phyloP scores from a whole-genome alignment of 163 green algal species.

The Chlamydomonas reinhardtii region DNA sequence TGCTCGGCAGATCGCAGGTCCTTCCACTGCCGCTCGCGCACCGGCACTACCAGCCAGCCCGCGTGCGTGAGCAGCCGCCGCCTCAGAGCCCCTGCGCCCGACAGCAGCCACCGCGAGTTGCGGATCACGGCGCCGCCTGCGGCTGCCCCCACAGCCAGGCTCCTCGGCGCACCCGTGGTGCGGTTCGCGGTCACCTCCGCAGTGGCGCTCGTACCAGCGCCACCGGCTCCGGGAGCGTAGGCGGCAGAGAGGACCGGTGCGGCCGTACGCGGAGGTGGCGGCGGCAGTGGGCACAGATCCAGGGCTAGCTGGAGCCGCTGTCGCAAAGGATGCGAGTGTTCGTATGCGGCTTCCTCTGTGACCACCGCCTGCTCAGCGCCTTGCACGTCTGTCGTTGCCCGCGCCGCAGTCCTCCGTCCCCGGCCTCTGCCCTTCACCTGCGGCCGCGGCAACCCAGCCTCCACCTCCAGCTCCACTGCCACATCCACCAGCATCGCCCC shows the following conservation, averaged over 20 bases:
- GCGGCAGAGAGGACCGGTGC: too few species aligned
- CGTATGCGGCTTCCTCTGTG: neutral
- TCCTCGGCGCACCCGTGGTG: neutral
- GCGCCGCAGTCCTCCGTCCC: neutral
- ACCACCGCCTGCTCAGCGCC: neutral
- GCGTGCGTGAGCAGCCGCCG: conserved; percentile 17
- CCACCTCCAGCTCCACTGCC: neutral
- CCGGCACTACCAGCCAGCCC: conserved; percentile 23
- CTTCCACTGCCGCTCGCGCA: conserved; percentile 17
- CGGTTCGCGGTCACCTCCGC: neutral
- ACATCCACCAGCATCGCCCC: conserved; percentile 11
- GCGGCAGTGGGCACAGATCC: conserved; percentile 14
- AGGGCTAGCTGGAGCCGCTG: neutral
- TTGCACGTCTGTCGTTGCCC: too few species aligned
- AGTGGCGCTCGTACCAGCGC: too few species aligned
- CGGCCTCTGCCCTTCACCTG: too few species aligned
- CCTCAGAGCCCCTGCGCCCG: neutral
- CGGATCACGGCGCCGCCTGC: conserved; percentile 12
- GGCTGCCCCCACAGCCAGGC: neutral
- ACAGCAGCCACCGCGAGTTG: conserved; percentile 38
- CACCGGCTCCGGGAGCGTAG: too few species aligned
- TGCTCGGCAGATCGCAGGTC: conserved; percentile 17
- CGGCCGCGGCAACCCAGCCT: neutral
- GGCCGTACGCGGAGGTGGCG: neutral
- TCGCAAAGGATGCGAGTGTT: neutral